Conservation (phyloP, 2,329 filamentous ascomycete genomes). For the Trichophyton simii region DNA sequence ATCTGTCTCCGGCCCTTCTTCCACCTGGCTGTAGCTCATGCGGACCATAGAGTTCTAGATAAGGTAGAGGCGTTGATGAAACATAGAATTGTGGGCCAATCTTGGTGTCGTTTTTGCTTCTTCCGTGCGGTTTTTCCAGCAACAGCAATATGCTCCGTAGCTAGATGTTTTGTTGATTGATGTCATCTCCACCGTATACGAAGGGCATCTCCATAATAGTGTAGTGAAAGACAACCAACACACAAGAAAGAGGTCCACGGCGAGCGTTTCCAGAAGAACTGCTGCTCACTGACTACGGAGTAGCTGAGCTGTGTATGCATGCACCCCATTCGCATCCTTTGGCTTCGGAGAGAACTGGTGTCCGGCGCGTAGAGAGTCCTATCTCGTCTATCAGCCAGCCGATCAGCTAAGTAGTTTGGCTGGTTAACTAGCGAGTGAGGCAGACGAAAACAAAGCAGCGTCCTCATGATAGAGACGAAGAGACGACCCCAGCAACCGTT, state of each 20-base stretch:
- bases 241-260: background rate
- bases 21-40: background rate
- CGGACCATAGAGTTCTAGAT: background rate
- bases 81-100: background rate
- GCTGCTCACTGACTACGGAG: background rate
- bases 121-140: background rate
- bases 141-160: background rate
- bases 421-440: no score
- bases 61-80: background rate
- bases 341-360: no score
- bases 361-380: background rate
- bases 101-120: background rate
- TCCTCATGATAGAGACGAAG: background rate
- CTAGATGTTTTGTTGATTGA: background rate
- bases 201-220: background rate
- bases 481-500: background rate
- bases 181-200: conserved; percentile 1
- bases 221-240: background rate
- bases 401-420: background rate
- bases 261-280: background rate
- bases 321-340: background rate
- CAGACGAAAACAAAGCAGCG: no score
- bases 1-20: background rate
- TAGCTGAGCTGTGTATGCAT: background rate
- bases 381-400: background rate